A percentile compares a stretch with the other conserved stretches of the same genome.
phyloP scores from a whole-genome alignment of 306 rosid genomes.

The Prunus armeniaca region DNA sequence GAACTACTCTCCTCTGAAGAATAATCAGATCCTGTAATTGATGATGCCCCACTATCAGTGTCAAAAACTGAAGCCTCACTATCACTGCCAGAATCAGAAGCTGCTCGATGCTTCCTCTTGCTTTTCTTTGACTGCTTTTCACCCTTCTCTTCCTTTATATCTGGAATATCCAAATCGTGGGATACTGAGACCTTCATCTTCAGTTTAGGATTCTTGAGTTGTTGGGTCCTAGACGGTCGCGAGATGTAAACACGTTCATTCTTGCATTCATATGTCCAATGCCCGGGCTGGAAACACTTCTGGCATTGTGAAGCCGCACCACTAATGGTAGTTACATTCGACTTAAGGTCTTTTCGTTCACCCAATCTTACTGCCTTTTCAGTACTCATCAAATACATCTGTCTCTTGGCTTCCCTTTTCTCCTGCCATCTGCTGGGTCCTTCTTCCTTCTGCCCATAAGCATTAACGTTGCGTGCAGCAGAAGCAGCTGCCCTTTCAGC shows the following conservation, averaged over 20 bases:
- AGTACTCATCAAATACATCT: constrained; percentile 98
- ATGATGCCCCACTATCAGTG: constrained; percentile 80
- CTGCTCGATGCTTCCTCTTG: constrained; percentile 73
- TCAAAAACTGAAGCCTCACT: constrained; percentile 94
- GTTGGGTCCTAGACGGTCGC: constrained; percentile 91
- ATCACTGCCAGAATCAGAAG: constrained; percentile 58
- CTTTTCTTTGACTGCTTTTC: constrained; percentile 47
- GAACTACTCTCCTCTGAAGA: constrained; percentile 76
- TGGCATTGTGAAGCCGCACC: constrained; percentile 78
- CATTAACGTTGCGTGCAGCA: constrained; percentile 93
- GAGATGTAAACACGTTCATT: constrained; percentile 92
- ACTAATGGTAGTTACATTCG: constrained; percentile 42
- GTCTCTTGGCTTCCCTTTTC: constrained; percentile 97
- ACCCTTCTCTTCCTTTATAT: constrained; percentile 41
- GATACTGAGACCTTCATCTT: constrained; percentile 52
- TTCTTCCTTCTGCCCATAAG: constrained; percentile 99
- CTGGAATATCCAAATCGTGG: constrained; percentile 55
- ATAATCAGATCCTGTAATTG: constrained; percentile 68
- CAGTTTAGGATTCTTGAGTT: constrained; percentile 86
- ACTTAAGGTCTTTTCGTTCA: constrained; percentile 76
- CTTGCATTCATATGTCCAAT: constrained; percentile 98
- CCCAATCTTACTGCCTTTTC: constrained; percentile 95
- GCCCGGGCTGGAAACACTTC: constrained; percentile 83
- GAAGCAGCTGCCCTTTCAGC: constrained; percentile 95
- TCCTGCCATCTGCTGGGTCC: constrained; percentile 99